Evolutionary conservation across 2,329 filamentous ascomycete genomes (phyloP), one percentile per base, ranked within the genome.

Genomic region (Sclerotinia sclerotiorum): DNA sequence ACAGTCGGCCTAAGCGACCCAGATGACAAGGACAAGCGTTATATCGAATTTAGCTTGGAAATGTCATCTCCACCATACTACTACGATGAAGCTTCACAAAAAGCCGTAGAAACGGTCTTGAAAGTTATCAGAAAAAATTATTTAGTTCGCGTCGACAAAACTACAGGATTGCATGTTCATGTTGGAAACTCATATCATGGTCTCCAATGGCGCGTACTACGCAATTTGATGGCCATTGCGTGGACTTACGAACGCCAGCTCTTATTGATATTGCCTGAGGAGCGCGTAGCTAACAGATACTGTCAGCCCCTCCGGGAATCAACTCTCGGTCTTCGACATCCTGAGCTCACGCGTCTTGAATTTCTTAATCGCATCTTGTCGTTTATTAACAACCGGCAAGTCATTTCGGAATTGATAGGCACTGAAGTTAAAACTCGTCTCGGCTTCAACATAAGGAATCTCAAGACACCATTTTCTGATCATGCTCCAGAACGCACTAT

Each of bases 151-250:
- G 62, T 70, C 42, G 76, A 78, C 65, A 10, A 67, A 1, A 69
- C 63, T 2, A 72, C 70, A 35, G 76, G 76, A 0, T 27, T 78
- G 0, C 77, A 79, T 58, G 74, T 79, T 52, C 78, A 79, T 60
- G 63, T 79, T 39, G 77, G 77, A 2, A 73, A 76, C 15, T 71
- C 71, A 7, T 39, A 48, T 7, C 24, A 67, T 21, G 71, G 73
- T 0, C 75, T 77, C 27, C 56, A 70, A 11, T 63, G 74, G 13
- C 27, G 60, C 4, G 73, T 72, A 1, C 46, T 79, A 21, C 74
- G 74, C 60, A 78, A 77, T 39, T 55, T 79, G 15, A n/a, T 77
- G 19, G 70, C 71, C 5, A 68, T 76, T n/a, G 65, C 72, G 24
- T 73, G 72, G 57, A 73, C 74, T 2, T 76, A 77, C 65, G 76